Percentiles rank a stretch among this genome's conserved stretches.
Evolutionary conservation across 805 yeast genomes (phyloP).

Genomic region (Candida ponderosae): DNA sequence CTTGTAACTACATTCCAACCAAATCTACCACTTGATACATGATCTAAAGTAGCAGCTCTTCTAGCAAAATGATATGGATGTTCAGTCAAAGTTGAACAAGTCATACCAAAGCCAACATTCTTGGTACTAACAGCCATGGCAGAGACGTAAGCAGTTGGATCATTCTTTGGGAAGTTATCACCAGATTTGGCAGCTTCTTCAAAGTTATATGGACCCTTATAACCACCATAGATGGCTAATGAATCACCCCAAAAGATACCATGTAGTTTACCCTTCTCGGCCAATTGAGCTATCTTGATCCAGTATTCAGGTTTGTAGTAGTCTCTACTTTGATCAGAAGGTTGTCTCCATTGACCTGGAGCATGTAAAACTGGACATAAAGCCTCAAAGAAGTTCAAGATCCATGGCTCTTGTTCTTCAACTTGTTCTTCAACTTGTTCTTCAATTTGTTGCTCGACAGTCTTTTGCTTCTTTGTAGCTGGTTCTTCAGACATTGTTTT

Average conservation of each 20-base stretch:
- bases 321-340: conserved; percentile 13
- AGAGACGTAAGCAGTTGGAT: conserved; percentile 30
- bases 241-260: conserved; percentile 33
- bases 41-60: conserved; percentile 37
- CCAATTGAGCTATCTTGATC: conserved; percentile 29
- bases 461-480: conserved; percentile 11
- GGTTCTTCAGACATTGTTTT: conserved; percentile 5
- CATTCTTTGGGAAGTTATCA: conserved; percentile 28
- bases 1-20: conserved; percentile 44
- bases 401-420: conserved; percentile 8
- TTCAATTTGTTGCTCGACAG: background rate
- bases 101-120: conserved; percentile 32
- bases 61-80: conserved; percentile 37
- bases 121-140: conserved; percentile 38
- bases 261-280: conserved; percentile 32
- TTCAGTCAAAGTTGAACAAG: conserved; percentile 37
- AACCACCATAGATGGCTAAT: conserved; percentile 32
- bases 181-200: conserved; percentile 28
- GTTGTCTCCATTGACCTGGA: conserved; percentile 18
- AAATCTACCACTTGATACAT: conserved; percentile 35
- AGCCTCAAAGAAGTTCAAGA: conserved; percentile 16
- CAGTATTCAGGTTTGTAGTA: conserved; percentile 25
- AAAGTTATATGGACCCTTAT: conserved; percentile 31
- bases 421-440: background rate
- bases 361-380: conserved; percentile 14